Base-by-base conservation (phyloP, 116 monocot genomes). In the Cymodocea nodosa region DNA sequence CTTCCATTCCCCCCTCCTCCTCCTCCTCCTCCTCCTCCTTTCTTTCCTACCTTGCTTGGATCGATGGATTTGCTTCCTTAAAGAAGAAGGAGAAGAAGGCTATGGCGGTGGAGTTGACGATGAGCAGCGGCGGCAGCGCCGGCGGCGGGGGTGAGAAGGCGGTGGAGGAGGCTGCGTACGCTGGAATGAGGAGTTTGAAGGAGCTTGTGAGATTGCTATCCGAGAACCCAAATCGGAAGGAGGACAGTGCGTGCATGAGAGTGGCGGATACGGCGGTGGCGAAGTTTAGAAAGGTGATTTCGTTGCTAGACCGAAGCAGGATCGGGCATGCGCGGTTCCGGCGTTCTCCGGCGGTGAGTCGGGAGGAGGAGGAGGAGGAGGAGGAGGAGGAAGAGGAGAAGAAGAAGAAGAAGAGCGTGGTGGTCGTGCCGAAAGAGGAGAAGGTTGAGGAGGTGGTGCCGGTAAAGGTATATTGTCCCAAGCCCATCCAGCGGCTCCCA, bases 241-340 rank as follows among this genome's bases (percentile, higher is more conserved):
- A 10, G 25, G 51, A 50, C 16, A 48, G 23, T 5, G 2, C 57
- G 15, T 73, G 50, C 57, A 16, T 5, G 50, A 68, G 35, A 19
- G 63, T 39, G 20, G 63, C 63, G 6, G 62, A 68, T 9, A 34
- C 15, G 14, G 76, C 71, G 4, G 70, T 71, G 23, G 2, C 59
- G 4, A 66, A 60, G 60, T 76, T 76, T 51, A 44, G 24, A 48
- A 76, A 70, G 71, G 59, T 76, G 10, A 75, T 75, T 53, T 59
- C 49, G 4, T 57, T 76, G 12, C 57, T 75, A 2, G 75, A 64
- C 49, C 44, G 57, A 35, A 64, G 49, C 15, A 4, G 30, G 11
- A 63, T 56, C 56, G 70, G 76, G 25, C 70, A 76, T 23, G 77
- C 77, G 15, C 67, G 76, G 22, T 76, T 76, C 66, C 64, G 77